A percentile compares a stretch with the other conserved stretches of the same genome.
phyloP scores from a whole-genome alignment of 768 basidiomycete genomes.

The Boletus subparvulus region DNA sequence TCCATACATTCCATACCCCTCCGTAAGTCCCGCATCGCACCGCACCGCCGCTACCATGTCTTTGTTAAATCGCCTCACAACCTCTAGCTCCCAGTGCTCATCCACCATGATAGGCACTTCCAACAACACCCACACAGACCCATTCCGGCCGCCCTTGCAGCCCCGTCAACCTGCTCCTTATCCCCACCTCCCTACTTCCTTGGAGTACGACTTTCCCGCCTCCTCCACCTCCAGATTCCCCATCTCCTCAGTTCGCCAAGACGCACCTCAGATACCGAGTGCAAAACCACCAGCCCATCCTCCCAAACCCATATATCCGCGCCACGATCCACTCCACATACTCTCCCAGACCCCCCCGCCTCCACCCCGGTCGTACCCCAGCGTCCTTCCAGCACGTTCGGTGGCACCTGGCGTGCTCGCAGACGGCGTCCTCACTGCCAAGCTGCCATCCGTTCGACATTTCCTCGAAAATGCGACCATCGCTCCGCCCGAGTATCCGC shows the following conservation, averaged over 20 bases:
- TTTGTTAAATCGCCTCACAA: slow-evolving; percentile 14
- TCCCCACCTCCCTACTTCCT: slow-evolving; percentile 12
- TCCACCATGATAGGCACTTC: slow-evolving; percentile 20
- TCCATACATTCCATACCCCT: neutral
- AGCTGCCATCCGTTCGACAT: slow-evolving; percentile 47
- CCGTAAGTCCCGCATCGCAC: slow-evolving; percentile 3
- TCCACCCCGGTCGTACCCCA: slow-evolving; percentile 22
- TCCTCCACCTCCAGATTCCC: slow-evolving; percentile 31
- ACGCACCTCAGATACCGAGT: slow-evolving; percentile 20
- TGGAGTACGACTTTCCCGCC: slow-evolving; percentile 27
- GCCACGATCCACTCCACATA: slow-evolving; percentile 34
- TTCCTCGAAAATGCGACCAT: slow-evolving; percentile 45
- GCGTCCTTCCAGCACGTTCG: slow-evolving; percentile 20
- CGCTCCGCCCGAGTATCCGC: slow-evolving; percentile 42
- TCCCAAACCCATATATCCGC: slow-evolving; percentile 29
- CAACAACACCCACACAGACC: neutral
- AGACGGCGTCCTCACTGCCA: slow-evolving; percentile 45
- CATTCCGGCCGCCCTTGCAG: slow-evolving; percentile 16
- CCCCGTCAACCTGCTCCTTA: slow-evolving; percentile 12
- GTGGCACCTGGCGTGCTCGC: slow-evolving; percentile 38
- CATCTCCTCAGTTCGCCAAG: slow-evolving; percentile 39
- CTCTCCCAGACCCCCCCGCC: slow-evolving; percentile 23
- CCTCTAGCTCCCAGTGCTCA: slow-evolving; percentile 10
- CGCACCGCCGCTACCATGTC: neutral
- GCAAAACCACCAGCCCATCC: slow-evolving; percentile 23